Evolutionary conservation across 495 filamentous ascomycete genomes (phyloP), one percentile per base, ranked within the genome.

Genomic region (Neurospora sp.): DNA sequence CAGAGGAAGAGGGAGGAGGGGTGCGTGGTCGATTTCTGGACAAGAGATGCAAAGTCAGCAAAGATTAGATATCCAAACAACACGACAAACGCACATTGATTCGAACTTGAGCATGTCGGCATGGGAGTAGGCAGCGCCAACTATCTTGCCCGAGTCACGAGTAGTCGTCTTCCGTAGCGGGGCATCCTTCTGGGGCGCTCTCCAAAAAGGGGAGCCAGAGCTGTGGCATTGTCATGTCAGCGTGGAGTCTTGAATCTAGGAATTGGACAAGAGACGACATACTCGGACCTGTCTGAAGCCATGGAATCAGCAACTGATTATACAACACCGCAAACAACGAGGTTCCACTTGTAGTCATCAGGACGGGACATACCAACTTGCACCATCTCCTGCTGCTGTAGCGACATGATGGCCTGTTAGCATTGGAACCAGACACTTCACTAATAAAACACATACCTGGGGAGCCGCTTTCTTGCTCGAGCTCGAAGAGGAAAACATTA

Each of bases 71-170:
- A 14, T 40, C 10, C 41, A 35, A 31, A 61, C 9, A 70, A 40
- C 74, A 79, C 53, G 1, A 27, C 61, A 8, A 31, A 76, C 82
- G 40, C 84, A 93, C 91, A 93, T 74, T 35, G 88, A 87, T 79
- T 94, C 94, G 74, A 92, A 91, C 82, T 95, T 96, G 73, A 97
- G 85, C 76, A 97, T 93, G 82, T 97, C 94, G 40, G 94, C 92
- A 82, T 99, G 96, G 44, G 96, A 98, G 81, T 99, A 99, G 65
- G 94, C 91, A 70, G 96, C 96, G 71, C 96, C 96, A 59, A 98
- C 90, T n/a, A 99, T 92, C 42, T 93, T 88, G 72, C 87, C 90
- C 37, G 88, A 83, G 70, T 94, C 92, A 79, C 88, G 84, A 48
- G 84, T 81, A 74, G 86, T 89, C 72, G 79, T 82, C 71, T 82